Base-by-base conservation (phyloP, 1,284 basidiomycete species). In the Ustanciosporium gigantosporum region DNA sequence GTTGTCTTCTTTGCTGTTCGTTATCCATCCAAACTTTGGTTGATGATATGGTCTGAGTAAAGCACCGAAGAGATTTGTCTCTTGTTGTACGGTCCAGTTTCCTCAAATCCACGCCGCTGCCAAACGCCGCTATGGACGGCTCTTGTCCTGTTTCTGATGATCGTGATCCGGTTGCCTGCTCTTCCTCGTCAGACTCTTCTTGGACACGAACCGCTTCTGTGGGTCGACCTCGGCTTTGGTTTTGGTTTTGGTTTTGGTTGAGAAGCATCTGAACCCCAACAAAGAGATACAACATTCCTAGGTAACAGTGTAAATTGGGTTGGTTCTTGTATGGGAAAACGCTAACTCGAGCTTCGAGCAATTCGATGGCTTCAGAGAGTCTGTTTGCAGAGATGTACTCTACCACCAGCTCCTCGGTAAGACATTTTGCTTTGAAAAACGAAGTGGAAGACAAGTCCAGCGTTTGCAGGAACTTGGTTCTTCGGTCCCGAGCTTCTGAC, bases 231-330 rank as follows among this genome's bases (percentile, higher is more conserved):
- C n/a, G n/a, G n/a, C n/a, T n/a, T n/a, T n/a, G n/a, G n/a, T n/a
- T n/a, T n/a, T n/a, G n/a, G n/a, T n/a, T n/a, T n/a, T n/a, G n/a
- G n/a, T n/a, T n/a, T n/a, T n/a, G 25, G 16, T 36, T 39, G 3
- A 44, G 15, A 0, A 61, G 31, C 6, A 41, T 44, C 8, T 36
- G 35, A 2, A 61, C 14, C 0, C 48, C 59, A 2, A 62, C 39
- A 16, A 27, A 51, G 14, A 62, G 19, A n/a, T 62, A 62, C 32
- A 64, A 34, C 43, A 53, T 46, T 1, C 60, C 60, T 15, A 64
- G 19, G 5, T 37, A 11, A 13, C 23, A 21, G 23, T 64, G 60
- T 3, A 64, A 25, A n/a, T 46, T 23, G 1, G 50, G 55, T 2
- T 43, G 41, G 0, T 5, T 22, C 13, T 51, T 50, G 38, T 66